A percentile compares a stretch with the other conserved stretches of the same genome.
Conservation (phyloP, 225 moss, liverwort and hornwort species). For the Marchantia polymorpha region DNA sequence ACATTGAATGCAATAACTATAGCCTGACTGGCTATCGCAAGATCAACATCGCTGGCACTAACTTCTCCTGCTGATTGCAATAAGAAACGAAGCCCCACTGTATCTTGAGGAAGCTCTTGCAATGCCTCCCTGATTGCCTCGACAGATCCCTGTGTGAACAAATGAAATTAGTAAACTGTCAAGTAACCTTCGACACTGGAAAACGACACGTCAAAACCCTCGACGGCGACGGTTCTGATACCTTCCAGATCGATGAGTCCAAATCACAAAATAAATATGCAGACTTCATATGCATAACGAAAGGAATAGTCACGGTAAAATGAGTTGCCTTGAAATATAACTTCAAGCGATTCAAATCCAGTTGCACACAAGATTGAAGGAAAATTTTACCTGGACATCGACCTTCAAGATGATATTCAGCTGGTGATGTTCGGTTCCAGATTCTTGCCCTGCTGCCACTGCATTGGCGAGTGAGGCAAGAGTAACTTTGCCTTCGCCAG, state of each 20-base stretch:
- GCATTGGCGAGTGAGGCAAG: constrained; percentile 85
- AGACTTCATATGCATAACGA: too few relatives aligned
- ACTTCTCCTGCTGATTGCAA: constrained; percentile 90
- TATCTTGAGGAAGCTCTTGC: constrained; percentile 82
- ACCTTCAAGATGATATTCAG: constrained; percentile 88
- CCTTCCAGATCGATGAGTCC: too few relatives aligned
- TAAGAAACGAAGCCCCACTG: constrained; percentile 85
- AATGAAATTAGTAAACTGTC: too few relatives aligned
- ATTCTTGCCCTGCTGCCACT: constrained; percentile 55
- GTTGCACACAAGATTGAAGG: not conserved
- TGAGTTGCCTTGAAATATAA: too few relatives aligned
- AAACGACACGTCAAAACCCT: too few relatives aligned
- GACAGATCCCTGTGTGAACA: constrained; percentile 66
- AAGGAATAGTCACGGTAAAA: too few relatives aligned
- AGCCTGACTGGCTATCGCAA: constrained; percentile 82
- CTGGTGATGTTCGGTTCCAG: constrained; percentile 78
- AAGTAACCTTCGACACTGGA: too few relatives aligned
- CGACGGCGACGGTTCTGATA: too few relatives aligned
- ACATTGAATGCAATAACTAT: constrained; percentile 90
- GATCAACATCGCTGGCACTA: constrained; percentile 87
- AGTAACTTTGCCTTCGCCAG: constrained; percentile 96
- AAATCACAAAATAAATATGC: too few relatives aligned
- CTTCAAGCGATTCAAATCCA: too few relatives aligned
- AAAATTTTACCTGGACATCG: constrained; percentile 73
- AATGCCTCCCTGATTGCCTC: constrained; percentile 95